Conservation (phyloP, 1,284 basidiomycete genomes). For the Singerocomus inundabilis region DNA sequence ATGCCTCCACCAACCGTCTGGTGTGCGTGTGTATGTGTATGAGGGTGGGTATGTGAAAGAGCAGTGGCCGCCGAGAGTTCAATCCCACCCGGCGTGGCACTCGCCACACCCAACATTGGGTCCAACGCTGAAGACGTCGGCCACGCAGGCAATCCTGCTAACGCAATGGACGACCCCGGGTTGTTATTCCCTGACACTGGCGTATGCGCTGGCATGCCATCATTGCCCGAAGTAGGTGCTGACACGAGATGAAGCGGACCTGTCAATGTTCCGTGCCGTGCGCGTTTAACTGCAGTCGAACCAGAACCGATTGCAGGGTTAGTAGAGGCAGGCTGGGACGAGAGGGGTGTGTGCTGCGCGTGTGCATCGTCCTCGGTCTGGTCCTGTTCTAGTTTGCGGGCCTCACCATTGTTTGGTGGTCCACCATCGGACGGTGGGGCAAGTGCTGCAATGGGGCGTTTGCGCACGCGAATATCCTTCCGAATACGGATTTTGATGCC, state of each 20-base stretch:
- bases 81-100: constrained; percentile 32
- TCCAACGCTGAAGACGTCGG: constrained; percentile 30
- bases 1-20: constrained; percentile 11
- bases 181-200: constrained; percentile 17
- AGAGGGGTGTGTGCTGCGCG: constrained; percentile 8
- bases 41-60: constrained; percentile 14
- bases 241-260: constrained; percentile 21
- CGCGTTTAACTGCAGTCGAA: constrained; percentile 19
- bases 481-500: constrained; percentile 92
- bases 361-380: constrained; percentile 26
- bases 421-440: constrained; percentile 40
- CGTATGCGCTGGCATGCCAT: constrained; percentile 22
- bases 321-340: constrained; percentile 15
- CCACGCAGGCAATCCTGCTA: constrained; percentile 34
- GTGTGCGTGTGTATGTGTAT: constrained; percentile 17
- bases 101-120: constrained; percentile 34
- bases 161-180: constrained; percentile 17
- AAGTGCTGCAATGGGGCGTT: constrained; percentile 51
- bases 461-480: constrained; percentile 82
- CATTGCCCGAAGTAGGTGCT: constrained; percentile 19
- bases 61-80: constrained; percentile 24
- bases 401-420: constrained; percentile 16
- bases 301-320: neutral
- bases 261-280: constrained; percentile 32
- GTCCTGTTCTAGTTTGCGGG: constrained; percentile 28